Percentiles rank a stretch among this genome's conserved stretches.
phyloP scores from a whole-genome alignment of 352 stramenopile genomes.

The Phytopythium oedochilum region DNA sequence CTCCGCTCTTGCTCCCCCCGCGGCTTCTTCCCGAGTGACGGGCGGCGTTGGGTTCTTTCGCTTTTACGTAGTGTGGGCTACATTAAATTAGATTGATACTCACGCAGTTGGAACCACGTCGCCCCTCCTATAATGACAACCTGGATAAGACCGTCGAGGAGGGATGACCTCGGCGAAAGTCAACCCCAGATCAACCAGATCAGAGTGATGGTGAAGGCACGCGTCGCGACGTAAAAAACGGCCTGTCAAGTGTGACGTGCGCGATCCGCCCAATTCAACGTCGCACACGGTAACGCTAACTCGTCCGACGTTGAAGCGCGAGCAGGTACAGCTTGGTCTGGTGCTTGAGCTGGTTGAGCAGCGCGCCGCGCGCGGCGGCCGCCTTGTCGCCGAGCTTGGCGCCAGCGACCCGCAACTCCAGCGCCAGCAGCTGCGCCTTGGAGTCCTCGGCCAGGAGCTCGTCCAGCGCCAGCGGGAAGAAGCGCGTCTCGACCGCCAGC shows the following conservation, averaged over 20 bases:
- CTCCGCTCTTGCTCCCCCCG: neutral
- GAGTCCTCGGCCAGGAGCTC: slow-evolving; percentile 47
- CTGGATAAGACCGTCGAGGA: neutral
- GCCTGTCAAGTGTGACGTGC: neutral
- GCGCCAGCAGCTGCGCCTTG: slow-evolving; percentile 42
- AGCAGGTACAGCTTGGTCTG: slow-evolving; percentile 80
- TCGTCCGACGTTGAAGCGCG: slow-evolving; percentile 33
- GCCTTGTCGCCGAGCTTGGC: slow-evolving; percentile 28
- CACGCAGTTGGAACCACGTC: neutral
- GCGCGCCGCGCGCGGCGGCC: slow-evolving; percentile 30
- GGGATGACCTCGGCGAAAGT: neutral
- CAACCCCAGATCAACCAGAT: neutral
- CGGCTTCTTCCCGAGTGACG: slow-evolving; percentile 6
- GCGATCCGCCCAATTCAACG: neutral
- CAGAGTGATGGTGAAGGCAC: neutral
- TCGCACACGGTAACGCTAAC: neutral
- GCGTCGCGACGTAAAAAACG: neutral
- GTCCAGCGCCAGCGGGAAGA: slow-evolving; percentile 55
- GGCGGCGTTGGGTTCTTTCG: slow-evolving; percentile 1
- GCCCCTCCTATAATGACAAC: neutral
- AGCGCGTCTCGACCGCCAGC: slow-evolving; percentile 71
- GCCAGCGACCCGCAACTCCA: slow-evolving; percentile 45
- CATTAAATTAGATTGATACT: no score
- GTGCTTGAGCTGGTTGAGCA: slow-evolving; percentile 75
- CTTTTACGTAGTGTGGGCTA: no score